phyloP scores from a whole-genome alignment of 2,329 filamentous ascomycete genomes.

The Aspergillus novoparasiticus region DNA sequence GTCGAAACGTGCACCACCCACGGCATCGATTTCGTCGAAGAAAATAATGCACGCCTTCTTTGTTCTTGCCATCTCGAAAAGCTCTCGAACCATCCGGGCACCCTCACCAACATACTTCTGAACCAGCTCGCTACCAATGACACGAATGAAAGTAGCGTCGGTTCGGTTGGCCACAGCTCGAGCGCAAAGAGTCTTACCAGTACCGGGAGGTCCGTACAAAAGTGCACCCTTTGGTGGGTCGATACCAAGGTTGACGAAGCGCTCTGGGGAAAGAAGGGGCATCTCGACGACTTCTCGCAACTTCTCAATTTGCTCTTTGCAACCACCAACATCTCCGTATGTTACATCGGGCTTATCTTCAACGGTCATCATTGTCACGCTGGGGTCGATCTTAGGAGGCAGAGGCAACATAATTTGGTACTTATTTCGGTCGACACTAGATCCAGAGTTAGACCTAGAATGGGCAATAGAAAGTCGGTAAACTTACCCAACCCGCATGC shows the following conservation, averaged over 20 bases:
- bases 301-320: conserved; percentile 99
- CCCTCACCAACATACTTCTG: conserved; percentile 99
- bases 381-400: conserved; percentile 97
- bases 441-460: conserved; percentile 1
- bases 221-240: conserved; percentile 97
- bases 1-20: conserved; percentile 93
- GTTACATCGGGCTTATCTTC: conserved; percentile 99
- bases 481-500: conserved; percentile 86
- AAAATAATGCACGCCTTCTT: conserved; percentile 99
- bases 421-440: conserved; percentile 90
- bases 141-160: conserved; percentile 96
- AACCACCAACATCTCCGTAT: conserved; percentile 97
- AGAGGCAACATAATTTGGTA: conserved; percentile 97
- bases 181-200: conserved; percentile 98
- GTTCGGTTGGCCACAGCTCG: conserved; percentile 97
- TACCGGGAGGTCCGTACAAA: conserved; percentile 94
- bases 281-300: conserved; percentile 98
- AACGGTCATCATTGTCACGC: conserved; percentile 99
- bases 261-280: conserved; percentile 92
- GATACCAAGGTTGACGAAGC: conserved; percentile 98
- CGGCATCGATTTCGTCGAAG: conserved; percentile 97
- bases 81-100: conserved; percentile 95
- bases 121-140: conserved; percentile 95
- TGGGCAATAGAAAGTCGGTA: background rate
- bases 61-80: conserved; percentile 98